phyloP scores from a whole-genome alignment of 1,284 basidiomycete species.

The Rhodotorula glutinis region DNA sequence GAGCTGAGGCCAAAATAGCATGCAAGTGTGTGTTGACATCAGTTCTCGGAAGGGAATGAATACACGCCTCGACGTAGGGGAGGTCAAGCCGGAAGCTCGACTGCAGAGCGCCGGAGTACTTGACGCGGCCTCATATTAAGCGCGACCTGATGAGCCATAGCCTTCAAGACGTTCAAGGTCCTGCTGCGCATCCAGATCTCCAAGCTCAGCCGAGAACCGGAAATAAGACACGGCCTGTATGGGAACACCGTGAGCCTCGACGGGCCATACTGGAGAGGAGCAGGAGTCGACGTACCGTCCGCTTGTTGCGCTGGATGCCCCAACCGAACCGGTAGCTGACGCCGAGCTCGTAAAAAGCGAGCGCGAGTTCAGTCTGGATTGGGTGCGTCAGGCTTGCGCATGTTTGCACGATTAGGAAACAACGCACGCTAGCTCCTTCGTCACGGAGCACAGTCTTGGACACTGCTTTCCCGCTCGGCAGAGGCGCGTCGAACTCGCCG shows the following conservation, averaged over 20 bases:
- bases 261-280: no score
- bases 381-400: no score
- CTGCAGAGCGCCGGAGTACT: no score
- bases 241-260: no score
- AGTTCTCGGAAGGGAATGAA: no score
- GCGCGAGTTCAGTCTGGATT: conserved; percentile 68
- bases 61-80: no score
- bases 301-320: conserved; percentile 79
- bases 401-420: neutral
- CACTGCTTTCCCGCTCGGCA: conserved; percentile 52
- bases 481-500: conserved; percentile 61
- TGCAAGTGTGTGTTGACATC: no score
- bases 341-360: conserved; percentile 87
- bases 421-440: conserved; percentile 54
- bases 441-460: conserved; percentile 44
- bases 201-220: conserved; percentile 72
- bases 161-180: no score
- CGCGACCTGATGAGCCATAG: no score
- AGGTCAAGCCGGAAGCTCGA: no score
- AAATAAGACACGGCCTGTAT: conserved; percentile 59
- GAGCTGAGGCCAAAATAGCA: no score
- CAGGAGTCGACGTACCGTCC: conserved; percentile 67
- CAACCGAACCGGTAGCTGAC: conserved; percentile 89
- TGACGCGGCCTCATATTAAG: no score
- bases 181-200: conserved; percentile 80